A percentile compares a stretch with the other conserved stretches of the same genome.
Evolutionary conservation across 495 filamentous ascomycete species (phyloP).

Genomic region (Aspergillus diversus): DNA sequence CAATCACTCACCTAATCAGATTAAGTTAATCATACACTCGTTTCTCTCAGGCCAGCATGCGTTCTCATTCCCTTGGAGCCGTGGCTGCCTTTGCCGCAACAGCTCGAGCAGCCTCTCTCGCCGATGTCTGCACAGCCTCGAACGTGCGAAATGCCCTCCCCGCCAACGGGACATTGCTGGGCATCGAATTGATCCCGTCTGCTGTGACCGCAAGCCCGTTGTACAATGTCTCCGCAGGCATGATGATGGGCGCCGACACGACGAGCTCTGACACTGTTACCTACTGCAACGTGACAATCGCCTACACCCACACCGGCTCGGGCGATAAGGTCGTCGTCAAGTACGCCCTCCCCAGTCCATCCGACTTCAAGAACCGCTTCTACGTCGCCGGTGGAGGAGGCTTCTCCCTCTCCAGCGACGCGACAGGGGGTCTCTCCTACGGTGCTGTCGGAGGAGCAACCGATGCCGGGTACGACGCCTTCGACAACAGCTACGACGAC

Average conservation of each 20-base stretch:
- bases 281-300: constrained; percentile 43
- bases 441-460: constrained; percentile 43
- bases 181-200: constrained; percentile 36
- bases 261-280: constrained; percentile 9
- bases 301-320: constrained; percentile 41
- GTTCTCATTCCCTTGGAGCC: constrained; percentile 20
- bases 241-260: constrained; percentile 22
- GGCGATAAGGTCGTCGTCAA: constrained; percentile 35
- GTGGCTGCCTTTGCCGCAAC: constrained; percentile 32
- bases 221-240: constrained; percentile 30
- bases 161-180: constrained; percentile 38
- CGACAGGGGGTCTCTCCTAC: constrained; percentile 43
- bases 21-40: not conserved
- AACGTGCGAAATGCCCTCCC: constrained; percentile 36
- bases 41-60: not conserved
- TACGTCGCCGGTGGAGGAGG: constrained; percentile 43
- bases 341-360: constrained; percentile 37
- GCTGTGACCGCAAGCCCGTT: constrained; percentile 31
- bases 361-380: constrained; percentile 43
- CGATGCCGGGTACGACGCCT: constrained; percentile 43
- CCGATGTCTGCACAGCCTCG: constrained; percentile 40
- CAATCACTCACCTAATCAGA: no score
- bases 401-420: constrained; percentile 32
- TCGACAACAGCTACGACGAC: constrained; percentile 39
- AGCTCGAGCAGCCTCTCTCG: constrained; percentile 33